A percentile compares a stretch with the other conserved stretches of the same genome.
These are phyloP conservation scores for Aspergillus incahuasiensis DNA, from an alignment of 495 filamentous ascomycete species.

Conservation along the genomic window DNA sequence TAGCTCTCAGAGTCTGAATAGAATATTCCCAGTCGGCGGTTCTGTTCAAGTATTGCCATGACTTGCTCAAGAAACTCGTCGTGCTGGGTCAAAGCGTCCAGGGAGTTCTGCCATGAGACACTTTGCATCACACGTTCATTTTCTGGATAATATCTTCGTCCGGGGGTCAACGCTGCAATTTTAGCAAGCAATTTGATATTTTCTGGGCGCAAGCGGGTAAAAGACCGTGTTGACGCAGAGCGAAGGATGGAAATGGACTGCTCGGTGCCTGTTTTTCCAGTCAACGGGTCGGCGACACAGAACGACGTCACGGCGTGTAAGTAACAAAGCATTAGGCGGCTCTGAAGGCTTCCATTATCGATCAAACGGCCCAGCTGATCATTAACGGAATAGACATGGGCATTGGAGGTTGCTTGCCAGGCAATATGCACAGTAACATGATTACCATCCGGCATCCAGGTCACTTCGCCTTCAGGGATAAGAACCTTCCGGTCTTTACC, in stretches of 20 bases:
- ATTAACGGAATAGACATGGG: conserved; percentile 49
- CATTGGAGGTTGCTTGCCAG: conserved; percentile 12
- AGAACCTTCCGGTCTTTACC: conserved; percentile 36
- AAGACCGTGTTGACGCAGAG: conserved; percentile 49
- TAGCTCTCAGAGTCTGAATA: neutral
- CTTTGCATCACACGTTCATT: conserved; percentile 46
- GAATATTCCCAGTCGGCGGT: conserved; percentile 17
- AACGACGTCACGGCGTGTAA: conserved; percentile 60
- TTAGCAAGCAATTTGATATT: conserved; percentile 34
- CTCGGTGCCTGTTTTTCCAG: conserved; percentile 57
- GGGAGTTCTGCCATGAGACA: conserved; percentile 39
- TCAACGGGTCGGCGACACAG: conserved; percentile 55
- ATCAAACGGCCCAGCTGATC: conserved; percentile 41
- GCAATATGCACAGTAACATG: conserved; percentile 45
- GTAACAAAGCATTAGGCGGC: conserved; percentile 49
- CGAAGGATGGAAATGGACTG: conserved; percentile 47
- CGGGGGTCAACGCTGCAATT: conserved; percentile 52
- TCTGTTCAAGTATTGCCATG: conserved; percentile 37
- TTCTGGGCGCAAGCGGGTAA: conserved; percentile 33
- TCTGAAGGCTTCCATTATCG: conserved; percentile 49
- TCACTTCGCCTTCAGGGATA: conserved; percentile 39
- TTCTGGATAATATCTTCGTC: conserved; percentile 52
- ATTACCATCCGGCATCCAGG: conserved; percentile 1
- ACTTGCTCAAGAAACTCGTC: conserved; percentile 40
- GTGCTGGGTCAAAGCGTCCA: conserved; percentile 50